Evolutionary conservation across 2,329 filamentous ascomycete genomes (phyloP).

Genomic region (Nemania sp.): DNA sequence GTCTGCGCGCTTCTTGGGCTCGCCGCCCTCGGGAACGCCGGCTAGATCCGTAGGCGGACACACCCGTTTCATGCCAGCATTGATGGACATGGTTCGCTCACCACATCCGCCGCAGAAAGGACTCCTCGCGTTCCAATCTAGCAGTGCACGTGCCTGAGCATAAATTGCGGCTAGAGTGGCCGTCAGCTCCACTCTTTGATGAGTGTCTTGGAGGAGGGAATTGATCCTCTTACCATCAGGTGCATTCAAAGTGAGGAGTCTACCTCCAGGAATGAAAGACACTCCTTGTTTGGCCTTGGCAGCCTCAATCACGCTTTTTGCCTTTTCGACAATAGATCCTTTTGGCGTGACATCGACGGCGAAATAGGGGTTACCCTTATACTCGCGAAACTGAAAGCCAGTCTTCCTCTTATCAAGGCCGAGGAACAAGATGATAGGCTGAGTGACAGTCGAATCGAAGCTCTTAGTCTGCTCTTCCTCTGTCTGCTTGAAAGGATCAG

Average conservation of each 20-base stretch:
- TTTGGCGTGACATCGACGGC: constrained; percentile 84
- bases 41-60: constrained; percentile 73
- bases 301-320: constrained; percentile 60
- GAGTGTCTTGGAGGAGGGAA: not conserved
- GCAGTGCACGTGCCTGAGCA: constrained; percentile 81
- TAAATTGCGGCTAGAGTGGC: constrained; percentile 76
- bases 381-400: constrained; percentile 66
- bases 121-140: constrained; percentile 95
- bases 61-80: constrained; percentile 78
- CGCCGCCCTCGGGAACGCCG: constrained; percentile 43
- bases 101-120: constrained; percentile 92
- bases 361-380: constrained; percentile 82
- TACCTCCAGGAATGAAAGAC: constrained; percentile 64
- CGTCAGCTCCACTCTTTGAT: not conserved
- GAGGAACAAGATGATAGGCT: constrained; percentile 79
- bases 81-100: constrained; percentile 74
- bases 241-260: constrained; percentile 49
- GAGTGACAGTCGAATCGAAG: constrained; percentile 71
- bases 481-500: constrained; percentile 68
- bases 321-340: constrained; percentile 63
- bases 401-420: constrained; percentile 70
- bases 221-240: constrained; percentile 49
- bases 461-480: constrained; percentile 74
- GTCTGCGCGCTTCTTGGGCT: constrained; percentile 59
- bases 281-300: constrained; percentile 63